Evolutionary conservation across 164 flowering plant species (phyloP).

Genomic region (Liquidambar formosana): DNA sequence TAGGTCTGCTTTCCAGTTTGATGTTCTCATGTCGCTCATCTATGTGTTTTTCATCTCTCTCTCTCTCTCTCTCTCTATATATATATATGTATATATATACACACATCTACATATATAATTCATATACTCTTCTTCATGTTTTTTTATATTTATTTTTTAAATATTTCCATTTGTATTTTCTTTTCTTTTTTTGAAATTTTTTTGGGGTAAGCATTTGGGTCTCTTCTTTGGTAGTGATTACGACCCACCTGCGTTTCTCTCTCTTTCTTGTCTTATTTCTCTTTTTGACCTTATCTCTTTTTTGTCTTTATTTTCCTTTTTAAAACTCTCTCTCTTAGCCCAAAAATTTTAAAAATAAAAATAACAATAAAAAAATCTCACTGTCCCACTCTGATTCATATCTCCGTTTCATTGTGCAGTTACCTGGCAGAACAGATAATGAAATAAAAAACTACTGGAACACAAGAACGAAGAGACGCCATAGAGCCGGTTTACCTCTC

Average conservation of each 20-base stretch:
- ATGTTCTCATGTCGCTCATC: too few species aligned
- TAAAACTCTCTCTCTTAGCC: neutral
- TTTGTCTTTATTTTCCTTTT: neutral
- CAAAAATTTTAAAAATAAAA: too few species aligned
- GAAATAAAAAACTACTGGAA: constrained; percentile 76
- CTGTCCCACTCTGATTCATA: too few species aligned
- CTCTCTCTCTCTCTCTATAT: neutral
- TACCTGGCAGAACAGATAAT: constrained; percentile 67
- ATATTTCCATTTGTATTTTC: too few species aligned
- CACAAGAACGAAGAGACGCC: constrained; percentile 50
- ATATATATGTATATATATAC: neutral
- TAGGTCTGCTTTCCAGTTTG: too few species aligned
- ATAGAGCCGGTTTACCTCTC: constrained; percentile 45
- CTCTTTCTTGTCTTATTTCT: neutral
- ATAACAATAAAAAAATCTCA: too few species aligned
- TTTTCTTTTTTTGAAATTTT: too few species aligned
- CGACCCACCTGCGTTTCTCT: neutral
- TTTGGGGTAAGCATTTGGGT: too few species aligned
- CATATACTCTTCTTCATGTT: too few species aligned
- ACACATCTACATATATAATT: too few species aligned
- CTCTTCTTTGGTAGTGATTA: neutral
- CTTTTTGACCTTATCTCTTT: neutral
- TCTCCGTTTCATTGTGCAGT: constrained; percentile 31
- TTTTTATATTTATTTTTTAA: too few species aligned
- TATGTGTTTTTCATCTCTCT: too few species aligned